Evolutionary conservation across 2,329 filamentous ascomycete species (phyloP).

Genomic region (Penicillium verrucosum): DNA sequence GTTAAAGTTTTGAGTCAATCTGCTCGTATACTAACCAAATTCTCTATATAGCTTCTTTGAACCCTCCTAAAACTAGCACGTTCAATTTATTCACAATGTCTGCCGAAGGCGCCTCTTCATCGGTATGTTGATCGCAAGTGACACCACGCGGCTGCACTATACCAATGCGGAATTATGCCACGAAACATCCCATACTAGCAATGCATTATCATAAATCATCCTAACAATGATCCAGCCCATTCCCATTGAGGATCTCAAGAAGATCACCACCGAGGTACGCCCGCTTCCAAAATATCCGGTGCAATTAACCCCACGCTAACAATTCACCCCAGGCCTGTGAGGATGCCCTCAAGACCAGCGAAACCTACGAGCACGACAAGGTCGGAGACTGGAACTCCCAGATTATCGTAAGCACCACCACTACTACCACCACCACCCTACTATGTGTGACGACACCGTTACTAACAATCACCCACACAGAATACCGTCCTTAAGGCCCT

Average conservation of each 20-base stretch:
- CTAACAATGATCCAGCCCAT: conserved; percentile 59
- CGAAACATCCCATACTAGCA: neutral
- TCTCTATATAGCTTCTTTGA: neutral
- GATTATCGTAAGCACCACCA: conserved; percentile 72
- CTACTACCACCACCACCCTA: neutral
- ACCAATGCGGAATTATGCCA: conserved; percentile 4
- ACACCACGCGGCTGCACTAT: neutral
- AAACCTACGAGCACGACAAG: conserved; percentile 81
- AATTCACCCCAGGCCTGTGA: conserved; percentile 69
- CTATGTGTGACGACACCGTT: neutral
- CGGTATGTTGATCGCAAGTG: conserved; percentile 23
- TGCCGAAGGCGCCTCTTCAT: conserved; percentile 27
- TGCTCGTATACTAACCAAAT: neutral
- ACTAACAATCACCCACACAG: conserved; percentile 19
- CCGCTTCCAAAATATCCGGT: neutral
- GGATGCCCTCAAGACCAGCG: conserved; percentile 67
- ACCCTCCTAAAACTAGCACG: neutral
- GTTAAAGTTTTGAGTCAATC: neutral
- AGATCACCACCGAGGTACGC: conserved; percentile 78
- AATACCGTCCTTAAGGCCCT: conserved; percentile 42
- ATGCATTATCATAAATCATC: neutral
- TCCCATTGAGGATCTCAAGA: conserved; percentile 70
- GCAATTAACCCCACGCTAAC: conserved; percentile 8
- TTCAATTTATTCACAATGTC: conserved; percentile 27
- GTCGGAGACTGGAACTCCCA: conserved; percentile 85